phyloP scores from a whole-genome alignment of 1,139 yeast species.

The Arxiozyma telluris region DNA sequence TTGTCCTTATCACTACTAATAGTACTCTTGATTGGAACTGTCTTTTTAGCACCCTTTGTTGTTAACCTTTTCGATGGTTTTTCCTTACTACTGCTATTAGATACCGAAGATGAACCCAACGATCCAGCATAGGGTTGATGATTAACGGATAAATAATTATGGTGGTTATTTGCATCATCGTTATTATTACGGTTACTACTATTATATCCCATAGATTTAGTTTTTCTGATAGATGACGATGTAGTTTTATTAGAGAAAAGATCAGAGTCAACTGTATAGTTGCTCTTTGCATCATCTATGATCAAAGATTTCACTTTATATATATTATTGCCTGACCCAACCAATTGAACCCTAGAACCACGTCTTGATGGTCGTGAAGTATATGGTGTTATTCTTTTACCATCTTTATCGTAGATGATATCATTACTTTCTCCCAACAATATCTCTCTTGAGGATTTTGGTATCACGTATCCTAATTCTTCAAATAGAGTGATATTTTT shows the following conservation, averaged over 20 bases:
- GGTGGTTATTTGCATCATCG: no score
- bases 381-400: conserved; percentile 12
- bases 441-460: conserved; percentile 21
- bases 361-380: conserved; percentile 22
- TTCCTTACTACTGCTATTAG: not conserved
- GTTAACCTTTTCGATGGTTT: not conserved
- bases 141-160: no score
- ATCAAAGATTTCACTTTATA: conserved; percentile 33
- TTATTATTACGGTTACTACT: no score
- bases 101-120: not conserved
- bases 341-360: conserved; percentile 24
- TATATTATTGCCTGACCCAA: conserved; percentile 17
- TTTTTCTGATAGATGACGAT: conserved; percentile 13
- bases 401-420: conserved; percentile 13
- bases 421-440: conserved; percentile 8
- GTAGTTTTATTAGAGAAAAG: not conserved
- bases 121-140: not conserved
- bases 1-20: conserved; percentile 1
- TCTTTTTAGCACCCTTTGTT: not conserved
- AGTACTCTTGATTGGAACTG: not conserved
- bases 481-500: conserved; percentile 22
- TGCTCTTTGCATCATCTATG: conserved; percentile 10
- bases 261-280: conserved; percentile 2
- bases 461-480: conserved; percentile 24
- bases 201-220: conserved; percentile 12